phyloP scores from a whole-genome alignment of 2,329 filamentous ascomycete species.

The Fusarium longipes region DNA sequence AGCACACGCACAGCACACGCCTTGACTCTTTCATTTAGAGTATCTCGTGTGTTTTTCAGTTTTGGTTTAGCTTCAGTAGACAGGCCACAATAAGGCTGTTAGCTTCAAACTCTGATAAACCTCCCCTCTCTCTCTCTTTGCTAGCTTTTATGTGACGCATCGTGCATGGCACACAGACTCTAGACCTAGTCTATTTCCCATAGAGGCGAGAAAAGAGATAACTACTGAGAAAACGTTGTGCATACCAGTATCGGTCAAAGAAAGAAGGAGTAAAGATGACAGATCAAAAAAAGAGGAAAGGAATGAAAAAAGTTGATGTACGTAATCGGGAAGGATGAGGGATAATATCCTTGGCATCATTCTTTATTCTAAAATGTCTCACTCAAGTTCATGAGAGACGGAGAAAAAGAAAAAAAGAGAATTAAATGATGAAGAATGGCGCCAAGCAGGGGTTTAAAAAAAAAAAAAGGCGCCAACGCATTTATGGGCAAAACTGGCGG shows the following conservation, averaged over 20 bases:
- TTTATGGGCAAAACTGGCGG: conserved; percentile 7
- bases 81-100: conserved; percentile 12
- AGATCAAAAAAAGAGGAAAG: too few relatives aligned
- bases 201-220: conserved; percentile 37
- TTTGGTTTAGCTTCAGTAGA: background rate
- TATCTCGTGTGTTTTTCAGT: conserved; percentile 14
- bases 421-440: background rate
- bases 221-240: conserved; percentile 21
- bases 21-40: background rate
- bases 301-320: background rate
- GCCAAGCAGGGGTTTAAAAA: background rate
- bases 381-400: background rate
- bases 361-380: background rate
- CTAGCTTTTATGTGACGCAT: background rate
- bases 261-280: too few relatives aligned
- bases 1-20: background rate
- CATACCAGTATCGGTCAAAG: too few relatives aligned
- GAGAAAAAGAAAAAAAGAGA: background rate
- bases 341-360: background rate
- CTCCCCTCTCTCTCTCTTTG: too few relatives aligned
- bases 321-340: background rate
- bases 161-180: background rate
- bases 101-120: conserved; percentile 21
- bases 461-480: background rate
- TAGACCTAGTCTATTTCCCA: background rate